Evolutionary conservation across 306 rosid species (phyloP).

Genomic region (Crotalaria pallida): DNA sequence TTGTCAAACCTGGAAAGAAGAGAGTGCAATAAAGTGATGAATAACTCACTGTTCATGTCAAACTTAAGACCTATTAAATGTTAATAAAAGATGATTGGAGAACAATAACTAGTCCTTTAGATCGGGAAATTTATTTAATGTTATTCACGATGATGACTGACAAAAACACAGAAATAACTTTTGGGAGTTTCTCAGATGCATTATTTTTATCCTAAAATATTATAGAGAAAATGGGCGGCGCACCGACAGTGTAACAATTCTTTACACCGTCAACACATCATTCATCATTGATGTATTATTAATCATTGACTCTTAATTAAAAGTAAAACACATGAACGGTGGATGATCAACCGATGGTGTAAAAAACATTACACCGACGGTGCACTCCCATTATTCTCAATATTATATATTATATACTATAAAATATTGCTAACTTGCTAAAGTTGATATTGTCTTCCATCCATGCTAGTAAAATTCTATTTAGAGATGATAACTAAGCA

Average conservation of each 20-base stretch:
- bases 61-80: conserved; percentile 2
- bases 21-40: conserved; percentile 10
- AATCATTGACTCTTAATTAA: too few species aligned
- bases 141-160: neutral
- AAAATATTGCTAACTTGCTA: conserved; percentile 1
- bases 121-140: neutral
- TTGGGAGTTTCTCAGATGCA: neutral
- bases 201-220: neutral
- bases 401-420: too few species aligned
- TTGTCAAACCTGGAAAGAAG: conserved; percentile 76
- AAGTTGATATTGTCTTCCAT: neutral
- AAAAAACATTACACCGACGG: too few species aligned
- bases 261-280: too few species aligned
- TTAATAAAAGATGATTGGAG: conserved; percentile 15
- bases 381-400: too few species aligned
- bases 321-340: too few species aligned
- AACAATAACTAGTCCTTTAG: conserved; percentile 2
- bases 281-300: too few species aligned
- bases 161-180: neutral
- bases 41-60: conserved; percentile 12
- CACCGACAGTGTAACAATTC: too few species aligned
- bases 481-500: neutral
- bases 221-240: too few species aligned
- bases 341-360: too few species aligned
- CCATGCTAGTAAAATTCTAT: neutral